A percentile compares a stretch with the other conserved stretches of the same genome.
These are phyloP conservation scores for Neofusicoccum kwambonambiense DNA, from an alignment of 2,329 filamentous ascomycete genomes.

Conservation along the genomic window DNA sequence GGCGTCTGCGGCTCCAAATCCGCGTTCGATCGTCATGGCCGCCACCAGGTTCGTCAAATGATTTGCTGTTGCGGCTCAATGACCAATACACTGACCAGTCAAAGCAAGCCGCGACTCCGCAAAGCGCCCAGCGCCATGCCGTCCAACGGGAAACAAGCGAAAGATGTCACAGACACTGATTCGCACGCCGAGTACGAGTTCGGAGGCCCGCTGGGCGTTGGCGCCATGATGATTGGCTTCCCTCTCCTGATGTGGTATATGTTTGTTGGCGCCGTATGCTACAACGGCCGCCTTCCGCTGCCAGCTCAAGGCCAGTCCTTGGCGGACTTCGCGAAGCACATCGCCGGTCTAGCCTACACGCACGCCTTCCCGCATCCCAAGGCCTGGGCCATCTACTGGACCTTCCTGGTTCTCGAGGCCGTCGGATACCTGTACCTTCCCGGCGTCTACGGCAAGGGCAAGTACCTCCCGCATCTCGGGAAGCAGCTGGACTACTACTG, in stretches of 20 bases:
- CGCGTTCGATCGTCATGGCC: neutral
- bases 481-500: constrained; percentile 93
- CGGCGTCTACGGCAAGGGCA: constrained; percentile 83
- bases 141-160: neutral
- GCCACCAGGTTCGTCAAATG: neutral
- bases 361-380: constrained; percentile 78
- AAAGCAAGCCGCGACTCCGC: neutral
- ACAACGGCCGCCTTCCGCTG: constrained; percentile 76
- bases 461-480: constrained; percentile 78
- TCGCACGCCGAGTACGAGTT: constrained; percentile 65
- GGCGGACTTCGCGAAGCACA: constrained; percentile 68
- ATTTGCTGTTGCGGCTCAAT: too few relatives aligned
- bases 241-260: constrained; percentile 98
- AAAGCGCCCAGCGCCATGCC: neutral
- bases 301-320: constrained; percentile 65
- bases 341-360: constrained; percentile 72
- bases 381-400: constrained; percentile 94
- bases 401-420: constrained; percentile 82
- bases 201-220: constrained; percentile 75
- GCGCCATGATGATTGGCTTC: constrained; percentile 88
- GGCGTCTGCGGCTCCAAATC: neutral
- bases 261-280: constrained; percentile 95
- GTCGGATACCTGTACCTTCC: constrained; percentile 81
- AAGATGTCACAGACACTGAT: neutral
- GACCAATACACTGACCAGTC: too few relatives aligned